Conservation (phyloP, 2,329 filamentous ascomycete genomes). For the Alternaria rosae region DNA sequence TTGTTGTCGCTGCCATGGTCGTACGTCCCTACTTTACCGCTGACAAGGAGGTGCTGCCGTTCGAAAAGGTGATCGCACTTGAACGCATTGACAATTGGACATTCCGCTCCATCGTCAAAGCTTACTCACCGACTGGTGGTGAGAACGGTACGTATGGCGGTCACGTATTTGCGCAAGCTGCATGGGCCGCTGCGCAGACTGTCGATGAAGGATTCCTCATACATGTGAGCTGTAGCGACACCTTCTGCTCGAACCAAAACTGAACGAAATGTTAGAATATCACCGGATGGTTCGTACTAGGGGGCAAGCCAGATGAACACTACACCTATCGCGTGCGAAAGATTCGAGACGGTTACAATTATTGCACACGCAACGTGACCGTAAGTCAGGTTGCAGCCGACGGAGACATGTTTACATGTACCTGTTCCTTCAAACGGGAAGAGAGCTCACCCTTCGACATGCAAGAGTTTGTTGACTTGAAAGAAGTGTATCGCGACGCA, state of each 20-base stretch:
- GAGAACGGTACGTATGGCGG: constrained; percentile 60
- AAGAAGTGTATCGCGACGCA: constrained; percentile 43
- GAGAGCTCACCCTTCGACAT: constrained; percentile 46
- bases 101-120: constrained; percentile 50
- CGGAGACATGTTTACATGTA: constrained; percentile 60
- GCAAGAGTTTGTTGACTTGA: constrained; percentile 48
- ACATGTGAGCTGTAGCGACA: constrained; percentile 51
- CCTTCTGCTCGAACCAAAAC: background rate
- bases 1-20: constrained; percentile 22
- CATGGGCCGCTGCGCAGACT: constrained; percentile 64
- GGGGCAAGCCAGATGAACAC: constrained; percentile 56
- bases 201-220: constrained; percentile 59
- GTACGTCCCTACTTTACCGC: constrained; percentile 37
- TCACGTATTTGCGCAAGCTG: constrained; percentile 65
- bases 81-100: constrained; percentile 52
- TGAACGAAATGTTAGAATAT: constrained; percentile 51
- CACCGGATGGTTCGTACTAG: constrained; percentile 61
- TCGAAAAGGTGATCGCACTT: constrained; percentile 52
- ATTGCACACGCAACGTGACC: constrained; percentile 61
- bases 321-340: constrained; percentile 61
- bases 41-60: constrained; percentile 42
- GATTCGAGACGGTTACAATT: constrained; percentile 60
- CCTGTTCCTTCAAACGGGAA: constrained; percentile 60
- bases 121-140: constrained; percentile 54
- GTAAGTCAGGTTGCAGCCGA: constrained; percentile 57